Evolutionary conservation across 2,329 filamentous ascomycete genomes (phyloP).

Genomic region (Emmonsiellopsis sp.): DNA sequence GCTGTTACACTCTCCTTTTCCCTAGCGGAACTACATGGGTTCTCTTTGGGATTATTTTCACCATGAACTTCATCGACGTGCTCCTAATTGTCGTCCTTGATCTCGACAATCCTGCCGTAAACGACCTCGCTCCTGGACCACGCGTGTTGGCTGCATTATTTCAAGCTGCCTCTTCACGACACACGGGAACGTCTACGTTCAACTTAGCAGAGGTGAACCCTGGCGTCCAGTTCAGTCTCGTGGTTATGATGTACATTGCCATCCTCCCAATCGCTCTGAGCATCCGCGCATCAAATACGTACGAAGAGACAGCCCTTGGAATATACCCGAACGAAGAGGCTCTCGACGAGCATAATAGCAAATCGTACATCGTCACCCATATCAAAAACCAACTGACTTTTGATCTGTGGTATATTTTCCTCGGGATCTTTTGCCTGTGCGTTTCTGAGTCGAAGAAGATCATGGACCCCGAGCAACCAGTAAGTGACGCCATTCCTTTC

Average conservation of each 20-base stretch:
- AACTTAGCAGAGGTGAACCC: constrained; percentile 44
- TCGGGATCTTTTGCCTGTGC: constrained; percentile 42
- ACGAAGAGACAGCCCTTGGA: constrained; percentile 58
- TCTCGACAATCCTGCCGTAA: constrained; percentile 44
- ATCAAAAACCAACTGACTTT: constrained; percentile 56
- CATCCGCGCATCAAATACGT: constrained; percentile 62
- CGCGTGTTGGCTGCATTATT: constrained; percentile 36
- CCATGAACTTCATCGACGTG: constrained; percentile 47
- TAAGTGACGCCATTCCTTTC: constrained; percentile 8
- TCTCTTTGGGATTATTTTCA: constrained; percentile 42
- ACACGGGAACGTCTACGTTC: constrained; percentile 44
- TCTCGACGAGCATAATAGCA: constrained; percentile 18
- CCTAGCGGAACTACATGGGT: constrained; percentile 52
- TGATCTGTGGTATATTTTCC: constrained; percentile 56
- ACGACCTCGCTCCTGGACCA: constrained; percentile 7
- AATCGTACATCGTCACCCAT: constrained; percentile 44
- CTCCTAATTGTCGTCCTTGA: constrained; percentile 46
- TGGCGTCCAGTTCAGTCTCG: constrained; percentile 45
- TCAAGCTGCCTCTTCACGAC: constrained; percentile 45
- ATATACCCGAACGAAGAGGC: constrained; percentile 31
- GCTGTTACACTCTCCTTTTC: constrained; percentile 56
- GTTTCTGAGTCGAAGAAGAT: constrained; percentile 42
- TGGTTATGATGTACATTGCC: constrained; percentile 98
- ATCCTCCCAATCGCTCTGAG: constrained; percentile 93
- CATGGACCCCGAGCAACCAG: constrained; percentile 17